These are phyloP conservation scores for Colletotrichum sp. DNA, from an alignment of 2,329 filamentous ascomycete genomes.

Conservation along the genomic window DNA sequence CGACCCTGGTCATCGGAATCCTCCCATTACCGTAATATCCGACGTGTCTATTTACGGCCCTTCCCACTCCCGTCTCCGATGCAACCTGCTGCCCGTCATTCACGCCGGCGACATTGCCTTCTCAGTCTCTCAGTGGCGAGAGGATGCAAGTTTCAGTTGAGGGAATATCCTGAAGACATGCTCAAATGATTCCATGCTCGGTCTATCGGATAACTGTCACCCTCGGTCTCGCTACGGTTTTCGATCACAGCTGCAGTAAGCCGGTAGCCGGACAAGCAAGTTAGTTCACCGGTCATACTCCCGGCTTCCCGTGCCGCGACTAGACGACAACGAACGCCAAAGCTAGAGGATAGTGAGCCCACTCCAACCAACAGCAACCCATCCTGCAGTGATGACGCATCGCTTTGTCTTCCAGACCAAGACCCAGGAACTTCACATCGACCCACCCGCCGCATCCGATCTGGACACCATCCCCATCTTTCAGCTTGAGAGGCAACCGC, in stretches of 20 bases:
- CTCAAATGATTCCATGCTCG: neutral
- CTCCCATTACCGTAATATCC: neutral
- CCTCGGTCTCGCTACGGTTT: neutral
- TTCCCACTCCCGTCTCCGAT: neutral
- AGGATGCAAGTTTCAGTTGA: neutral
- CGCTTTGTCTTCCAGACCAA: neutral
- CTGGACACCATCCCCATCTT: neutral
- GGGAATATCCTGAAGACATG: neutral
- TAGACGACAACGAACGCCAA: neutral
- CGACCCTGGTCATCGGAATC: neutral
- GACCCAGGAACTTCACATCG: too few relatives aligned
- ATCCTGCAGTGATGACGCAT: neutral
- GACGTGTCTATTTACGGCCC: neutral
- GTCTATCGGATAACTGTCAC: neutral
- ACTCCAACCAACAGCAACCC: neutral
- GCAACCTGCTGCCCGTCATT: neutral
- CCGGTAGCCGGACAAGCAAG: neutral
- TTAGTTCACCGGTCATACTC: neutral
- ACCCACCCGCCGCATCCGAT: neutral
- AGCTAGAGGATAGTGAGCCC: neutral
- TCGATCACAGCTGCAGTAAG: neutral
- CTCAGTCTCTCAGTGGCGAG: neutral
- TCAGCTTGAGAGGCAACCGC: neutral
- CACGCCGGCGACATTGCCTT: neutral
- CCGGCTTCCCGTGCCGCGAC: neutral